Evolutionary conservation across 441 rosid genomes (phyloP).

Genomic region (Manihot esculenta): DNA sequence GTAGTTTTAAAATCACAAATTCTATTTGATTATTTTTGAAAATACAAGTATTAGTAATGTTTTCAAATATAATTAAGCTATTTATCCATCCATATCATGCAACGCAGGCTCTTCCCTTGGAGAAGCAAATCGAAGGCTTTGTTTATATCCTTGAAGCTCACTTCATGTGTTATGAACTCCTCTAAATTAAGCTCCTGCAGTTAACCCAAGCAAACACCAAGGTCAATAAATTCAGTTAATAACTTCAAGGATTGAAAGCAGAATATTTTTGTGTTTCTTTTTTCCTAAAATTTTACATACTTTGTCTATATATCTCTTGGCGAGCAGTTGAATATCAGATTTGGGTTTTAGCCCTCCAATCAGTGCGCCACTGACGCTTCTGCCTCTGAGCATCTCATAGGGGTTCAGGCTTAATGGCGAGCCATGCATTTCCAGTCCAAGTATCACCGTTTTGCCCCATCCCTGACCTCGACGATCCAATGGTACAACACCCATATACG

Average conservation of each 20-base stretch:
- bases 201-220: background rate
- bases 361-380: slow-evolving; percentile 35
- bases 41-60: too few species aligned
- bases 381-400: slow-evolving; percentile 40
- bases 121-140: slow-evolving; percentile 3
- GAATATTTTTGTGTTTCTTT: too few species aligned
- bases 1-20: too few species aligned
- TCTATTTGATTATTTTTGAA: too few species aligned
- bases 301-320: slow-evolving; percentile 41
- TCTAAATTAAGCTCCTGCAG: slow-evolving; percentile 6
- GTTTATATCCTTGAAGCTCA: background rate
- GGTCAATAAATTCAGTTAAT: background rate
- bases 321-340: slow-evolving; percentile 34
- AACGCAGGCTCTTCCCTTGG: slow-evolving; percentile 1
- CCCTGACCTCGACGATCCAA: background rate
- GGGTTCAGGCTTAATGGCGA: slow-evolving; percentile 18
- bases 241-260: background rate
- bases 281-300: background rate
- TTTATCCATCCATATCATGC: slow-evolving; percentile 7
- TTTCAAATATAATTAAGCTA: too few species aligned
- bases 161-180: slow-evolving; percentile 1
- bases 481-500: too few species aligned
- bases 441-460: slow-evolving; percentile 3
- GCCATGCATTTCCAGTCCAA: slow-evolving; percentile 2
- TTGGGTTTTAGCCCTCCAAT: slow-evolving; percentile 61